Base-by-base conservation (phyloP, 345 rosid genomes). In the Orychophragmus violaceus region DNA sequence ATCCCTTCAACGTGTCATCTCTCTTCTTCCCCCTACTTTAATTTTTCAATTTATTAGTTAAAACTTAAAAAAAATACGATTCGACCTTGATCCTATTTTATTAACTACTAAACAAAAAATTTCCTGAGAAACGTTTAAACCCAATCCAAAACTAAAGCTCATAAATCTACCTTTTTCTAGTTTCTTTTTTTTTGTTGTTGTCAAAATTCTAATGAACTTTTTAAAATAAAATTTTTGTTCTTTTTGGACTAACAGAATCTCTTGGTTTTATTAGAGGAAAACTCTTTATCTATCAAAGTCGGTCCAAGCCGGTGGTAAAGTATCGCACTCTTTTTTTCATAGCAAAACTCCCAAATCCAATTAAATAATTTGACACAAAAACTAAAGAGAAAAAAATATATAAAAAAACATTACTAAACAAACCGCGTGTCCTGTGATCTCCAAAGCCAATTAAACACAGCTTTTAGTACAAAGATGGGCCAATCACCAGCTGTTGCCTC, bases 221-320 rank as follows among this genome's bases (percentile, higher is more conserved):
- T 16, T 14, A 14, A 41, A 41, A 3, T 19, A 41, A 41, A 41
- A 41, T 41, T 6, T 18, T 41, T 41, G 16, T 41, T 5, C 16
- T 3, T 41, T 41, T 41, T 41, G 48, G 16, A 16, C 7, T 41
- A 41, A 41, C 48, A 41, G 48, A 41, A 41, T 62, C 30, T 42
- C 37, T 62, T 62, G 75, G 63, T 25, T 33, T 18, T 62, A 62
- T 35, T 62, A 24, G 57, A 71, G 24, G 10, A 17, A 70, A 54
- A 23, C 39, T 32, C 29, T 10, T 33, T 6, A 12, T 63, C 50
- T 63, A 12, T 19, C 17, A 63, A 63, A 23, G 64, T 44, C 75
- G 75, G 70, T 54, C 62, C 58, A 45, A 71, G 75, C 75, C 75
- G 75, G 75, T 63, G 50, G 69, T 71, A 71, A 62, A 45, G 69